Percentiles rank a stretch among this genome's conserved stretches.
phyloP scores from a whole-genome alignment of 306 rosid species.

The Sesbania bispinosa region DNA sequence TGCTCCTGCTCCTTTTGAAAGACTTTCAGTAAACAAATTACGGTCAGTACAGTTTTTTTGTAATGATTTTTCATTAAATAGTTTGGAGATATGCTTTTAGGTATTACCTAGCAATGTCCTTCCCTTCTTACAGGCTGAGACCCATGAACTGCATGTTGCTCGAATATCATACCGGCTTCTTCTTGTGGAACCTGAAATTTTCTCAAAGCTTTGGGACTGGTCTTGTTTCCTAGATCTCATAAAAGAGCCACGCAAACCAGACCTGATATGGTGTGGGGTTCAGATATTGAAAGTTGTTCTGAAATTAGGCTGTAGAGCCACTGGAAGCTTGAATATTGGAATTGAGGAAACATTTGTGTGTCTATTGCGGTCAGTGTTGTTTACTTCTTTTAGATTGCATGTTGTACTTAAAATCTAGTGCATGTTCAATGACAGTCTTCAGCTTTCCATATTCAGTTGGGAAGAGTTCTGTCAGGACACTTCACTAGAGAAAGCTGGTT shows the following conservation, averaged over 20 bases:
- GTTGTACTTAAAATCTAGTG: constrained; percentile 10
- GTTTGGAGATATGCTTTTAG: neutral
- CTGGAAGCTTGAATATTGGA: constrained; percentile 38
- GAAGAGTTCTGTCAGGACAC: constrained; percentile 76
- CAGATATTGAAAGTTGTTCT: constrained; percentile 54
- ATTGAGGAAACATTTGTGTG: constrained; percentile 55
- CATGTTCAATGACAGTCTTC: constrained; percentile 10
- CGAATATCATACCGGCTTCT: constrained; percentile 75
- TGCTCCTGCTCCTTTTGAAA: constrained; percentile 84
- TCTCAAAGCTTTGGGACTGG: constrained; percentile 78
- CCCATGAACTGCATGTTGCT: constrained; percentile 36
- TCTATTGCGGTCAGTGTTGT: constrained; percentile 57
- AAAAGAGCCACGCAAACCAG: constrained; percentile 32
- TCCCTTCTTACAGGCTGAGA: constrained; percentile 35
- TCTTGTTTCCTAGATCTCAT: constrained; percentile 58
- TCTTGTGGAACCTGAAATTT: constrained; percentile 46
- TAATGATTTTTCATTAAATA: neutral
- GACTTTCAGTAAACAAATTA: constrained; percentile 38
- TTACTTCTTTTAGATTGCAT: neutral
- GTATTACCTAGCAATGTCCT: neutral
- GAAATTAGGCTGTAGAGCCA: constrained; percentile 48
- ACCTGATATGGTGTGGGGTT: constrained; percentile 67
- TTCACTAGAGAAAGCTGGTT: constrained; percentile 63
- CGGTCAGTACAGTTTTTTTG: constrained; percentile 39
- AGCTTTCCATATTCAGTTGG: constrained; percentile 63